These are phyloP conservation scores for Fusarium sp. DNA, from an alignment of 2,329 filamentous ascomycete species.

Conservation along the genomic window DNA sequence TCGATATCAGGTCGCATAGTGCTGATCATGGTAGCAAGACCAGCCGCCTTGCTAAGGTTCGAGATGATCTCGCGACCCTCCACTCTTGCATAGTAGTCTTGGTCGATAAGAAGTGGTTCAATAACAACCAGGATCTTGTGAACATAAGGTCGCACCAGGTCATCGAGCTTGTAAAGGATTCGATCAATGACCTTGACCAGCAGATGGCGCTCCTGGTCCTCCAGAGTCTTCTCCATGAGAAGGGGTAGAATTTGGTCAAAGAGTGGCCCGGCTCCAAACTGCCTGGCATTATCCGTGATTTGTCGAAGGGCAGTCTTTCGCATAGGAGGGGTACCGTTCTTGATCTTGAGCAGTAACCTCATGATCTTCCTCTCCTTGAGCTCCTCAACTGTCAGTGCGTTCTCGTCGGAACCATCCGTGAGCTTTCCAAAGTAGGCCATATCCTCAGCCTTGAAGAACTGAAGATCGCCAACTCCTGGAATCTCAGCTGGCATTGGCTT, in stretches of 20 bases:
- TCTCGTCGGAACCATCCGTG: conserved; percentile 93
- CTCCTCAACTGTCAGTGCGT: conserved; percentile 90
- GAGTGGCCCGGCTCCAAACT: conserved; percentile 92
- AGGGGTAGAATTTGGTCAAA: conserved; percentile 98
- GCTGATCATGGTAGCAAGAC: conserved; percentile 98
- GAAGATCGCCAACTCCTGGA: conserved; percentile 92
- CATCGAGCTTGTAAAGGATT: conserved; percentile 97
- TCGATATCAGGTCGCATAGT: conserved; percentile 99
- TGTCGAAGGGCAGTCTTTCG: conserved; percentile 97
- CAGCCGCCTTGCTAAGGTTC: conserved; percentile 95
- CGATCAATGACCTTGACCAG: conserved; percentile 99
- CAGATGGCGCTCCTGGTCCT: conserved; percentile 97
- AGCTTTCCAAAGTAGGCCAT: conserved; percentile 99
- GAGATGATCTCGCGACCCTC: conserved; percentile 99
- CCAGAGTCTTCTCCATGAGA: conserved; percentile 97
- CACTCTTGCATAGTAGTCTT: conserved; percentile 98
- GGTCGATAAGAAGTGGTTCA: conserved; percentile 97
- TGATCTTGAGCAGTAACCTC: conserved; percentile 95
- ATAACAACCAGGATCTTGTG: conserved; percentile 99
- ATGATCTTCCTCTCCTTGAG: conserved; percentile 99
- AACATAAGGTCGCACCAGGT: conserved; percentile 93
- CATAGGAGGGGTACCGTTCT: conserved; percentile 99
- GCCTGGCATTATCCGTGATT: conserved; percentile 95
- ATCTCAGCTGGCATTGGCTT: conserved; percentile 96
- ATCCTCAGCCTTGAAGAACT: conserved; percentile 98